Conservation (phyloP, 805 yeast genomes). For the Myxozyma melibiosi region DNA sequence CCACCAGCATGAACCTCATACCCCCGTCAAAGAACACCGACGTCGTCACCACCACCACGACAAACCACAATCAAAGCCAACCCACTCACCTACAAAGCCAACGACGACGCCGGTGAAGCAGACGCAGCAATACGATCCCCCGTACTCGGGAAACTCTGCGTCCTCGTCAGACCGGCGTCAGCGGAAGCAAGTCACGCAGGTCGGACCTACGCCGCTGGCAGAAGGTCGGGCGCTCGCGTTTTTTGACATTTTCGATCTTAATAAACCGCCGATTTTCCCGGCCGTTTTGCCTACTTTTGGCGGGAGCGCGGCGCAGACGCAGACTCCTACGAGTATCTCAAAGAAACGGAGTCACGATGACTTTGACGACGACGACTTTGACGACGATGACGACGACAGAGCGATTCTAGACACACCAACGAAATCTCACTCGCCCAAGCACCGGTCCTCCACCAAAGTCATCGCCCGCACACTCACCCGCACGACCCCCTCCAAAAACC, state of each 20-base stretch:
- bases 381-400: not conserved
- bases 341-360: not conserved
- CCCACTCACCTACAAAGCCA: not conserved
- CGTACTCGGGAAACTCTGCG: conserved; percentile 15
- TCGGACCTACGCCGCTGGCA: conserved; percentile 36
- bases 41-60: not conserved
- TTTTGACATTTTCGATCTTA: conserved; percentile 24
- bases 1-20: not conserved
- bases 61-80: not conserved
- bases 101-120: conserved; percentile 1
- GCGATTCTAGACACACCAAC: conserved; percentile 11
- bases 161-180: conserved; percentile 9
- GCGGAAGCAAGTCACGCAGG: conserved; percentile 1
- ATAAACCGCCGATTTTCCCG: conserved; percentile 1
- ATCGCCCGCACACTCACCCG: not conserved
- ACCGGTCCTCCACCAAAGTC: not conserved
- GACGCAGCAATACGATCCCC: conserved; percentile 12
- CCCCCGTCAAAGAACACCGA: not conserved
- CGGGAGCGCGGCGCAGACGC: too few species aligned
- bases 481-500: not conserved
- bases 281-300: not conserved
- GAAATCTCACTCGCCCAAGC: conserved; percentile 2
- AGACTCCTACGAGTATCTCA: too few species aligned
- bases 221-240: conserved; percentile 33
- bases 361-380: not conserved